Conservation (phyloP, 768 basidiomycete genomes). For the Paxillus rubicundulus region DNA sequence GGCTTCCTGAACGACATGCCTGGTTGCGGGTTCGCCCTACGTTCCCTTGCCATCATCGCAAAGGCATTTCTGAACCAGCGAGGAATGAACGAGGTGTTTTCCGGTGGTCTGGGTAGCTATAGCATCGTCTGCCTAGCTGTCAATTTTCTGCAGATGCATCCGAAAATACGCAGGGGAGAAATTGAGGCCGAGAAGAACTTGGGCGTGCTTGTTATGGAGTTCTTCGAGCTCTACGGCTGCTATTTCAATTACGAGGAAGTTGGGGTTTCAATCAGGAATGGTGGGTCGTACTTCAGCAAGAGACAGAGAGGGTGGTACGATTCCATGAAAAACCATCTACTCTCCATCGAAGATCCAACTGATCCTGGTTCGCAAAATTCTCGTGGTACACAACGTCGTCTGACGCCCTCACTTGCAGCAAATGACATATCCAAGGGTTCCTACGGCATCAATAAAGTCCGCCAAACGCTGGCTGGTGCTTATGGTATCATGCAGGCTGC, state of each 20-base stretch:
- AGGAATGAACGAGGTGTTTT: slow-evolving; percentile 97
- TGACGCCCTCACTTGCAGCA: slow-evolving; percentile 42
- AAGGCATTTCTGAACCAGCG: slow-evolving; percentile 90
- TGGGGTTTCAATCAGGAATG: slow-evolving; percentile 84
- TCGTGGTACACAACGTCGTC: not conserved
- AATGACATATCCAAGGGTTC: slow-evolving; percentile 94
- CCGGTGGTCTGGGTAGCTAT: slow-evolving; percentile 92
- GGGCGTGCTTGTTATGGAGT: slow-evolving; percentile 94
- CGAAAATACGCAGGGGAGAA: slow-evolving; percentile 85
- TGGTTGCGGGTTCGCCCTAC: slow-evolving; percentile 61
- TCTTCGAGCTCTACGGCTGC: slow-evolving; percentile 92
- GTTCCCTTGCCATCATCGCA: slow-evolving; percentile 80
- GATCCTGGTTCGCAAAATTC: slow-evolving; percentile 66
- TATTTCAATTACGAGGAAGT: slow-evolving; percentile 90
- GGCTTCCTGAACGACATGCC: slow-evolving; percentile 69
- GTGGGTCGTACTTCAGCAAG: slow-evolving; percentile 90
- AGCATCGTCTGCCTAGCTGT: slow-evolving; percentile 91
- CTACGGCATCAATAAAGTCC: slow-evolving; percentile 78
- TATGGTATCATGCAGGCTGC: slow-evolving; percentile 73
- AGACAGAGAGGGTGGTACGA: slow-evolving; percentile 78
- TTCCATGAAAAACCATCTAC: slow-evolving; percentile 48
- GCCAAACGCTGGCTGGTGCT: slow-evolving; percentile 81
- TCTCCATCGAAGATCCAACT: slow-evolving; percentile 93
- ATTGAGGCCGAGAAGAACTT: slow-evolving; percentile 86
- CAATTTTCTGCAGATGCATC: slow-evolving; percentile 96